Evolutionary conservation across 2,329 filamentous ascomycete species (phyloP).

Genomic region (Pyricularia sp.): DNA sequence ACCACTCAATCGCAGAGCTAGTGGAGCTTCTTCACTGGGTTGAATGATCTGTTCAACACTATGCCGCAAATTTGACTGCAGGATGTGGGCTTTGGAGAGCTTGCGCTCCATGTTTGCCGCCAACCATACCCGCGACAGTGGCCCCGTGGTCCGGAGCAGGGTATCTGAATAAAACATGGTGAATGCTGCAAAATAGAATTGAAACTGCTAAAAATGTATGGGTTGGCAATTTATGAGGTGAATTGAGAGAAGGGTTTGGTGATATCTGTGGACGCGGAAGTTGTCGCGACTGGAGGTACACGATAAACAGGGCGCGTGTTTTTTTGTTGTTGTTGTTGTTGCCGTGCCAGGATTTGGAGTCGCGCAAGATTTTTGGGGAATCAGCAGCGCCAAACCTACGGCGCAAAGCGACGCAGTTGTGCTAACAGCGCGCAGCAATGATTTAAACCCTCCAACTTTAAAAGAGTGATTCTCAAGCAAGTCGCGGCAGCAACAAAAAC

Average conservation of each 20-base stretch:
- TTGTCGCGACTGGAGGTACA: not conserved
- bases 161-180: conserved; percentile 96
- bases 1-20: conserved; percentile 85
- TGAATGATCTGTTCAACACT: conserved; percentile 93
- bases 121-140: conserved; percentile 93
- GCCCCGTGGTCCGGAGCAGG: conserved; percentile 90
- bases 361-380: not conserved
- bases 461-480: not conserved
- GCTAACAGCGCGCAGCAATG: not conserved
- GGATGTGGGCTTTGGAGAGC: conserved; percentile 88
- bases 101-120: conserved; percentile 98
- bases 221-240: not conserved
- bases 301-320: not conserved
- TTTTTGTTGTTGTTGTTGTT: conserved; percentile 1
- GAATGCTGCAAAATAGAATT: not conserved
- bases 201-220: not conserved
- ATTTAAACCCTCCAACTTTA: not conserved
- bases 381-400: not conserved
- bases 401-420: not conserved
- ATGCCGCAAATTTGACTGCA: conserved; percentile 88
- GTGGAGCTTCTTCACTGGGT: conserved; percentile 70
- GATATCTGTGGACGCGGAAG: not conserved
- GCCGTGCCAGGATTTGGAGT: not conserved
- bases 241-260: not conserved
- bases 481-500: not conserved